A percentile compares a stretch with the other conserved stretches of the same genome.
Conservation (phyloP, 2,329 filamentous ascomycete genomes). For the Fusarium sp. region DNA sequence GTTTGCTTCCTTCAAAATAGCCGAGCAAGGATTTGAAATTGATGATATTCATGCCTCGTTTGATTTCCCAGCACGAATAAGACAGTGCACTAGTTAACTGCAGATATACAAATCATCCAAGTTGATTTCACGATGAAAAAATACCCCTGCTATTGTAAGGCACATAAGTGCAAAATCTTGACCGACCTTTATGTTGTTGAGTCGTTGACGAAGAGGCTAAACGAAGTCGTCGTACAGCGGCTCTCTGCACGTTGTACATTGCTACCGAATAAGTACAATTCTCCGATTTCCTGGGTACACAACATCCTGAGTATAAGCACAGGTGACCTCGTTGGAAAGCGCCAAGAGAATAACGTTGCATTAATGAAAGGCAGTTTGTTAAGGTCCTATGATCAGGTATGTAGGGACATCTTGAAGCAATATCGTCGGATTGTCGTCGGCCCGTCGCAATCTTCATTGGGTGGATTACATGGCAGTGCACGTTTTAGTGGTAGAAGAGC, state of each 20-base stretch:
- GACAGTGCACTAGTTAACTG: slow-evolving; percentile 1
- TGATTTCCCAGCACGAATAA: neutral
- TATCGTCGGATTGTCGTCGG: neutral
- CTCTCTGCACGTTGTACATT: slow-evolving; percentile 27
- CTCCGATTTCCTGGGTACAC: slow-evolving; percentile 20
- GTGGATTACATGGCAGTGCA: neutral
- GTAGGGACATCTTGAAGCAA: neutral
- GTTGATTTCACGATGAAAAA: neutral
- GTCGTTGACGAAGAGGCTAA: slow-evolving; percentile 16
- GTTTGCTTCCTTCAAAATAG: neutral
- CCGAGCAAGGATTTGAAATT: neutral
- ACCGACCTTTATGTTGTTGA: neutral
- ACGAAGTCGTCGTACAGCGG: slow-evolving; percentile 11
- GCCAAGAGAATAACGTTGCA: slow-evolving; percentile 22
- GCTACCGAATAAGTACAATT: slow-evolving; percentile 37
- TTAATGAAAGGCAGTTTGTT: slow-evolving; percentile 4
- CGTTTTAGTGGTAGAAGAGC: neutral
- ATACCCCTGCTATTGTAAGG: slow-evolving; percentile 6
- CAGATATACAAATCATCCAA: neutral
- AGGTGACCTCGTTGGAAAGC: slow-evolving; percentile 27
- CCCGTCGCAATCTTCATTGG: neutral
- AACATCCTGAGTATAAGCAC: slow-evolving; percentile 7
- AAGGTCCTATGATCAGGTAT: neutral
- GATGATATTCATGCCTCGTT: neutral
- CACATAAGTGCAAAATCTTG: slow-evolving; percentile 4